Evolutionary conservation across 2,329 filamentous ascomycete genomes (phyloP), one percentile per base, ranked within the genome.

Genomic region (Arachnomyces sp.): DNA sequence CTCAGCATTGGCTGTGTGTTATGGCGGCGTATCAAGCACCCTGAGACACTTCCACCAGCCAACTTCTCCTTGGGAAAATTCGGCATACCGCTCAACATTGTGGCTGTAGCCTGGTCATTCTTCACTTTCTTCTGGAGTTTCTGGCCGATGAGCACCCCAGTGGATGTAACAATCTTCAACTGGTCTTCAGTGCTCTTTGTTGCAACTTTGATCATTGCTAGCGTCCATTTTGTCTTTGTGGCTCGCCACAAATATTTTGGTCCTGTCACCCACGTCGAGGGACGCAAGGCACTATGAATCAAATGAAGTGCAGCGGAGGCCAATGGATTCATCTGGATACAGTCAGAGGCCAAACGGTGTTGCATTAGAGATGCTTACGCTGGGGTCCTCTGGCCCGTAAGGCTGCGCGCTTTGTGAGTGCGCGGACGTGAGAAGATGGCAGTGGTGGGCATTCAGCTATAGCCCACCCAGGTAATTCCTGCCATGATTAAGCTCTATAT

Each of bases 1-100:
- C 61, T 73, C 32, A 68, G 68, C 25, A 68, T 73, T 39, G 54
- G 59, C 31, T 70, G 65, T 40, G 54, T 74, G 4, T 56, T 72
- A 36, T 63, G 61, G 43, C 60, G 66, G 16, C 64, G 67, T n/a
- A 49, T 71, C 17, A 48, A 50, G 6, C 56, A 55, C n/a, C 54
- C 54, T 1, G 49, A 63, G 12, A 56, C 61, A 0, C 55, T 73
- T 2, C 68, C 66, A 0, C 47, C 52, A 3, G 54, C 57, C 1
- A 62, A 67, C 17, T 71, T 63, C 62, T 56, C 52, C 14, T 59
- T 75, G 4, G 71, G 71, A 3, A 47, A 52, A 6, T 62, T 47
- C 16, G 71, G 72, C 0, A 46, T 72, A 2, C 45, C 55, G 1
- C 55, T 74, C 38, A 73, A 74, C 39, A 46, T 65, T 3, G 61